Evolutionary conservation across 345 rosid genomes (phyloP).

Genomic region (Gossypium herbaceum): DNA sequence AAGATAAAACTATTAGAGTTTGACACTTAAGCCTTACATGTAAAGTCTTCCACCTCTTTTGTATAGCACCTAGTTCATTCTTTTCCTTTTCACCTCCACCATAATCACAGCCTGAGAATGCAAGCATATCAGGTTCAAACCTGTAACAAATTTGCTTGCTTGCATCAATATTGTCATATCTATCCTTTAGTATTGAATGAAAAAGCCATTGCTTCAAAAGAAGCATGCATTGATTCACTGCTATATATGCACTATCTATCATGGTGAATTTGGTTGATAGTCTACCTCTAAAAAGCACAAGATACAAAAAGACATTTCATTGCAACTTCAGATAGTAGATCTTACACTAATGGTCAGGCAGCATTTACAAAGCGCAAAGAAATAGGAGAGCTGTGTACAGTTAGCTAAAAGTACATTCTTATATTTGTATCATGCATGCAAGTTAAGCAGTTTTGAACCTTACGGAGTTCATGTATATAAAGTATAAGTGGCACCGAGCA

Average conservation of each 20-base stretch:
- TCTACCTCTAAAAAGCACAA: background rate
- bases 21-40: slow-evolving; percentile 57
- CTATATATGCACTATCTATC: background rate
- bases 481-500: background rate
- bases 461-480: background rate
- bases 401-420: background rate
- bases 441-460: background rate
- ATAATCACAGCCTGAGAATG: slow-evolving; percentile 96
- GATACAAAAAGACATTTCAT: background rate
- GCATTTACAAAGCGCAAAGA: background rate
- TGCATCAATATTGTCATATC: slow-evolving; percentile 20
- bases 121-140: slow-evolving; percentile 99
- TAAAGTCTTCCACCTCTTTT: slow-evolving; percentile 94
- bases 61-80: slow-evolving; percentile 70
- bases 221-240: background rate
- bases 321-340: background rate
- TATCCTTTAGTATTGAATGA: background rate
- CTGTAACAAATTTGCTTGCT: slow-evolving; percentile 41
- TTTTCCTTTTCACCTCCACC: slow-evolving; percentile 95
- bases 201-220: background rate
- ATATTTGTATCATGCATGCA: background rate
- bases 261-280: slow-evolving; percentile 8
- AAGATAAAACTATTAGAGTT: slow-evolving; percentile 1
- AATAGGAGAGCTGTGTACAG: background rate
- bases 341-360: background rate